phyloP scores from a whole-genome alignment of 345 rosid species.

The Brassica cretica region DNA sequence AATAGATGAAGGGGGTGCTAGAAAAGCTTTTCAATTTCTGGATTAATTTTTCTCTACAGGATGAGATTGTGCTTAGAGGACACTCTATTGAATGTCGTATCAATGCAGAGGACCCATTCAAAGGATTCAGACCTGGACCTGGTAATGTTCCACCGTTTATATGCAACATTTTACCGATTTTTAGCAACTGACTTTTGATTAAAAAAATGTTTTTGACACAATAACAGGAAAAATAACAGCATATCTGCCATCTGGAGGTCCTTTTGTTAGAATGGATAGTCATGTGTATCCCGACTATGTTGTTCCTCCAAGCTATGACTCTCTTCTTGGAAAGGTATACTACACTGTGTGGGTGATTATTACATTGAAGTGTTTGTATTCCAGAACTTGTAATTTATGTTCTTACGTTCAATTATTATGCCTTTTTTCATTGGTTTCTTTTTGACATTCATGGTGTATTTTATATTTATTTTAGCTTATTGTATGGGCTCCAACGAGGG shows the following conservation, averaged over 20 bases:
- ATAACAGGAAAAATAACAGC: slow-evolving; percentile 88
- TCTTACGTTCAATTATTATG: background rate
- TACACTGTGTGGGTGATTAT: background rate
- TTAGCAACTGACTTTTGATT: slow-evolving; percentile 12
- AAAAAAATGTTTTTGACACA: background rate
- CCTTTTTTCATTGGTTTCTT: background rate
- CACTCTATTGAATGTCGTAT: slow-evolving; percentile 99
- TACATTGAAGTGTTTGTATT: background rate
- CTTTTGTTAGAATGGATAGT: slow-evolving; percentile 98
- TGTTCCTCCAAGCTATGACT: slow-evolving; percentile 99
- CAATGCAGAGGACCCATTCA: slow-evolving; percentile 97
- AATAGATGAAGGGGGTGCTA: background rate
- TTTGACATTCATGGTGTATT: slow-evolving; percentile 7
- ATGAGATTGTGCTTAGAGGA: slow-evolving; percentile 90
- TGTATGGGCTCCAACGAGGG: slow-evolving; percentile 99
- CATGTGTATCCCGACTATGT: slow-evolving; percentile 94
- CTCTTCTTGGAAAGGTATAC: slow-evolving; percentile 93
- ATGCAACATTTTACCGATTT: background rate
- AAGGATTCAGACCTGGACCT: slow-evolving; percentile 97
- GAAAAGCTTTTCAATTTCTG: background rate
- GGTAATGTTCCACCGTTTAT: slow-evolving; percentile 46
- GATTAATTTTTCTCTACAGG: slow-evolving; percentile 47
- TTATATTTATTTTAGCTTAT: slow-evolving; percentile 60
- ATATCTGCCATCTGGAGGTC: slow-evolving; percentile 98
- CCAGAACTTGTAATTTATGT: slow-evolving; percentile 12